Percentiles rank a stretch among this genome's conserved stretches.
Evolutionary conservation across 805 yeast genomes (phyloP).

Genomic region (Ogataea allantospora): DNA sequence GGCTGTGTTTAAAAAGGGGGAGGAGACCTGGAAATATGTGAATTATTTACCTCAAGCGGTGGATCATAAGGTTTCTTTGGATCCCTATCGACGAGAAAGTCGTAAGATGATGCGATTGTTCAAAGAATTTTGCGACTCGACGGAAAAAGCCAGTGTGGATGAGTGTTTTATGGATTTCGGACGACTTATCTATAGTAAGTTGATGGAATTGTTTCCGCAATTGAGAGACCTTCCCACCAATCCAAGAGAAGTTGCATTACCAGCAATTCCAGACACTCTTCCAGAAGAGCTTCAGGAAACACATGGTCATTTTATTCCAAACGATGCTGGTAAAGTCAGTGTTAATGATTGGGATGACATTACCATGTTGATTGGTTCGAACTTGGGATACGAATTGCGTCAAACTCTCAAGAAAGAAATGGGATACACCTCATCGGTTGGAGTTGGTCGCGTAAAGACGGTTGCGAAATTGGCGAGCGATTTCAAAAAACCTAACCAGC

Average conservation of each 20-base stretch:
- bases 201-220: conserved; percentile 48
- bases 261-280: conserved; percentile 41
- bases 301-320: conserved; percentile 30
- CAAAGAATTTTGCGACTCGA: conserved; percentile 56
- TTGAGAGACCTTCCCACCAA: conserved; percentile 24
- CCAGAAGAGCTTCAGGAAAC: conserved; percentile 32
- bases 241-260: conserved; percentile 34
- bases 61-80: conserved; percentile 80
- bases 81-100: conserved; percentile 87
- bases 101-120: conserved; percentile 72
- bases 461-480: conserved; percentile 88
- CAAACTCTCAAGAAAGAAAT: conserved; percentile 48
- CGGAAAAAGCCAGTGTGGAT: conserved; percentile 95
- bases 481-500: conserved; percentile 79
- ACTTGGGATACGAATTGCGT: conserved; percentile 54
- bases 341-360: conserved; percentile 80
- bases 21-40: conserved; percentile 75
- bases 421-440: conserved; percentile 88
- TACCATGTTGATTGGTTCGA: conserved; percentile 63
- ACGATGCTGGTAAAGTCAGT: conserved; percentile 21
- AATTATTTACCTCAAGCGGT: conserved; percentile 58
- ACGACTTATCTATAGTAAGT: conserved; percentile 46
- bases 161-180: conserved; percentile 90
- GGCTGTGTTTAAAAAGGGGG: conserved; percentile 89
- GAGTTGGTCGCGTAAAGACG: conserved; percentile 72